Evolutionary conservation across 208 protist species (phyloP).

Genomic region (Trypanosoma scelopori): DNA sequence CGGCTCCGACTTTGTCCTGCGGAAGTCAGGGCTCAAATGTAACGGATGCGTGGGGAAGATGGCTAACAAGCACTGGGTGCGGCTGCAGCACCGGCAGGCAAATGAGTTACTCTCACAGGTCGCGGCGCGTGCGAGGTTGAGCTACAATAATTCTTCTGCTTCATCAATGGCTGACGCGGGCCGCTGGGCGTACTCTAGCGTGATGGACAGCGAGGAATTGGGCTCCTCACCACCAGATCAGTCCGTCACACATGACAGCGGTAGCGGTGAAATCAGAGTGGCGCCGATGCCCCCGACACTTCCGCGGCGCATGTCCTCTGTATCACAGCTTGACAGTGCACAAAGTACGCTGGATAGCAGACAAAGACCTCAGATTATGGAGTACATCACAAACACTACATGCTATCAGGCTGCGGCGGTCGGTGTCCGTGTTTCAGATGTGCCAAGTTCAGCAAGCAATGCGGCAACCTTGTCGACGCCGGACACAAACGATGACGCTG

Average conservation of each 20-base stretch:
- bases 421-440: background rate
- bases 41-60: conserved; percentile 45
- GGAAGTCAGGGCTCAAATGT: conserved; percentile 61
- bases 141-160: background rate
- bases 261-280: background rate
- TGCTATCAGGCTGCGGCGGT: conserved; percentile 34
- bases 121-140: conserved; percentile 4
- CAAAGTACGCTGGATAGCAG: background rate
- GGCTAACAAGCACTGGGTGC: conserved; percentile 37
- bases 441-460: background rate
- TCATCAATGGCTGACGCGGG: background rate
- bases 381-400: conserved; percentile 64
- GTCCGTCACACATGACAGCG: conserved; percentile 1
- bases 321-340: background rate
- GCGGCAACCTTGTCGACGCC: background rate
- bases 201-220: conserved; percentile 11
- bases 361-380: conserved; percentile 34
- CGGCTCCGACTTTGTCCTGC: conserved; percentile 39
- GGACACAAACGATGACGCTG: conserved; percentile 3
- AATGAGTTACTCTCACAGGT: conserved; percentile 28
- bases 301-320: background rate
- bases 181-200: background rate
- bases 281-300: background rate
- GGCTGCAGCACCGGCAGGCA: conserved; percentile 45
- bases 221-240: conserved; percentile 7